These are phyloP conservation scores for Dictyophora rubrovolvata DNA, from an alignment of 768 basidiomycete species.

Conservation along the genomic window DNA sequence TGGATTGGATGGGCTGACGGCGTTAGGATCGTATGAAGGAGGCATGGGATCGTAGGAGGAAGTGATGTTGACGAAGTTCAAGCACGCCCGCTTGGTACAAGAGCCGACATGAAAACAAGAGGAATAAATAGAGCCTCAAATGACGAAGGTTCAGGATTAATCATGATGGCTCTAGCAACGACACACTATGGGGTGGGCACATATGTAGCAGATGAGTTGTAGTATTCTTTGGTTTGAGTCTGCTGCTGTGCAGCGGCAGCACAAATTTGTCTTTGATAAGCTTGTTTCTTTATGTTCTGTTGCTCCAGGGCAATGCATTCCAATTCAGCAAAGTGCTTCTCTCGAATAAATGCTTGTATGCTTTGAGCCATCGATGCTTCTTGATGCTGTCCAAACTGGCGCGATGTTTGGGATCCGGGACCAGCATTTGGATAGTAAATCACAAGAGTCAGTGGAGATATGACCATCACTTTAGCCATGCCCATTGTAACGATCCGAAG, in stretches of 20 bases:
- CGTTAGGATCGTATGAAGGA: slow-evolving; percentile 20
- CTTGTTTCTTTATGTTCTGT: slow-evolving; percentile 73
- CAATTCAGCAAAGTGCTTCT: slow-evolving; percentile 65
- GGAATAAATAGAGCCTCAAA: background rate
- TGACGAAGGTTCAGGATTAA: slow-evolving; percentile 17
- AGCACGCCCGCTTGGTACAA: background rate
- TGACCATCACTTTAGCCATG: too few species aligned
- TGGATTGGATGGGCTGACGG: too few species aligned
- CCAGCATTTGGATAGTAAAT: slow-evolving; percentile 89
- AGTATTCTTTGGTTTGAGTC: slow-evolving; percentile 39
- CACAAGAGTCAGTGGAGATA: slow-evolving; percentile 71
- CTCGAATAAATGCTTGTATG: slow-evolving; percentile 57
- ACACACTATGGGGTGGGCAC: slow-evolving; percentile 29
- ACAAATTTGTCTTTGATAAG: slow-evolving; percentile 74
- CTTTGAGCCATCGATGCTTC: slow-evolving; percentile 77
- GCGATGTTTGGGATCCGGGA: slow-evolving; percentile 77
- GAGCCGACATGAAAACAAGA: slow-evolving; percentile 1
- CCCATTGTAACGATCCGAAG: too few species aligned
- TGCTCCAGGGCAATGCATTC: slow-evolving; percentile 75
- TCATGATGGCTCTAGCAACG: slow-evolving; percentile 33
- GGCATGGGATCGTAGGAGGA: too few species aligned
- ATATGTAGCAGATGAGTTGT: slow-evolving; percentile 47
- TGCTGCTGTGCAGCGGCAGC: slow-evolving; percentile 28
- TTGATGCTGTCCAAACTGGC: slow-evolving; percentile 72
- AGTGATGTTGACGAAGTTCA: too few species aligned